A percentile compares a stretch with the other conserved stretches of the same genome.
These are phyloP conservation scores for Pyricularia grisea DNA, from an alignment of 2,329 filamentous ascomycete species.

Conservation along the genomic window DNA sequence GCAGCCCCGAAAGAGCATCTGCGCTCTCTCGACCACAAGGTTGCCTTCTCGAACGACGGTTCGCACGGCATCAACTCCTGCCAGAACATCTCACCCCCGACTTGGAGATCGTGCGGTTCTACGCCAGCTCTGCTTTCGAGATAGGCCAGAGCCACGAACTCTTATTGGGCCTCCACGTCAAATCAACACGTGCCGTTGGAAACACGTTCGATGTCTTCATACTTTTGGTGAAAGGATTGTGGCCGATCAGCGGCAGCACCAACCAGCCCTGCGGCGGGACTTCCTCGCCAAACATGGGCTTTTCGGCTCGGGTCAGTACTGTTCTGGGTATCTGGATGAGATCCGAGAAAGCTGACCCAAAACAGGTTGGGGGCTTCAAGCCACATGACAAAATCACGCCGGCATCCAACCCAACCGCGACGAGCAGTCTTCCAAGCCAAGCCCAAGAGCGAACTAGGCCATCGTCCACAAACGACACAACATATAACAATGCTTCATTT, in stretches of 20 bases:
- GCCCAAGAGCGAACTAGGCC: background rate
- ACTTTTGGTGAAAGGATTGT: background rate
- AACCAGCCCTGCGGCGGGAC: background rate
- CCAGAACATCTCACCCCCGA: background rate
- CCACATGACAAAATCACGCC: background rate
- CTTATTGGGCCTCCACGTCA: background rate
- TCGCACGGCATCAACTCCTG: background rate
- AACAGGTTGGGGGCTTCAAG: background rate
- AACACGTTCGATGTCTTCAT: background rate
- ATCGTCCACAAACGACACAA: background rate
- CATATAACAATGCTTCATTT: background rate
- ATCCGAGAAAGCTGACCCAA: background rate
- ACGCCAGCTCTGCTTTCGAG: background rate
- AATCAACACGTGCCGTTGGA: background rate
- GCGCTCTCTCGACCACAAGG: background rate
- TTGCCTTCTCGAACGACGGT: background rate
- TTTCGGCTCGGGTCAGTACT: background rate
- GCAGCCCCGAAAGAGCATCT: background rate
- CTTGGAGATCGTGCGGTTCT: background rate
- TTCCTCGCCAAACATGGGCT: background rate
- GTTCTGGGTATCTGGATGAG: background rate
- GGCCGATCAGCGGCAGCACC: background rate
- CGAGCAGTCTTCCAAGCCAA: background rate
- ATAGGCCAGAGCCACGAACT: background rate
- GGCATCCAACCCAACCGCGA: background rate